Evolutionary conservation across 768 basidiomycete species (phyloP).

Genomic region (Megacollybia marginata): DNA sequence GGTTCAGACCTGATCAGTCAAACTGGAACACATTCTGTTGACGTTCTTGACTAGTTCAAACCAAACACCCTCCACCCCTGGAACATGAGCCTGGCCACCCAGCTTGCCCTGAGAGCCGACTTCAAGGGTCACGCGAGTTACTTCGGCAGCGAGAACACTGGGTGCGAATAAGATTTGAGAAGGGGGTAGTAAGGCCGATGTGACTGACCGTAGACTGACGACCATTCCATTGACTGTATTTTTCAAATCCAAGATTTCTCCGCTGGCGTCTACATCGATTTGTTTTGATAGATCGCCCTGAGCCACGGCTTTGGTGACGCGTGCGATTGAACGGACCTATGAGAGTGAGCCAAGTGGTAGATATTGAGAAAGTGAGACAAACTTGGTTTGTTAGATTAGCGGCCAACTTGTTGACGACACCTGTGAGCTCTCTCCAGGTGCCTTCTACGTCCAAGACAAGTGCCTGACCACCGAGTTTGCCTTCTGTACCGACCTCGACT

Average conservation of each 20-base stretch:
- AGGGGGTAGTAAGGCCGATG: neutral
- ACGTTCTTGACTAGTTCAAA: constrained; percentile 75
- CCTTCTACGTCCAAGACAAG: constrained; percentile 85
- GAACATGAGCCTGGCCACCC: constrained; percentile 82
- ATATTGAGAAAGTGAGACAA: constrained; percentile 44
- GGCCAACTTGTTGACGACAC: constrained; percentile 60
- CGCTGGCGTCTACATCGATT: constrained; percentile 86
- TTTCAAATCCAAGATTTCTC: constrained; percentile 84
- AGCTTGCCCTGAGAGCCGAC: constrained; percentile 86
- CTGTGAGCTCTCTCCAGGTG: constrained; percentile 81
- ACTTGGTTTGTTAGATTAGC: constrained; percentile 53
- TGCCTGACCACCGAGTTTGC: constrained; percentile 84
- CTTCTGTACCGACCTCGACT: constrained; percentile 78
- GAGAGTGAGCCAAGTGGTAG: neutral
- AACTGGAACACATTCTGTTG: constrained; percentile 73
- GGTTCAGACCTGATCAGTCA: constrained; percentile 55
- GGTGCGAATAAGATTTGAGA: neutral
- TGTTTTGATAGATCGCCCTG: constrained; percentile 83
- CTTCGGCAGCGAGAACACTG: constrained; percentile 69
- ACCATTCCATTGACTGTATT: constrained; percentile 59
- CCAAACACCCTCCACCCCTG: constrained; percentile 92
- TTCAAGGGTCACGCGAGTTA: constrained; percentile 77
- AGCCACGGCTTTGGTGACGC: constrained; percentile 72
- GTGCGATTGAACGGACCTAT: constrained; percentile 33
- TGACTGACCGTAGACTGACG: constrained; percentile 24